Evolutionary conservation across 352 stramenopile genomes (phyloP), one percentile per base, ranked within the genome.

Genomic region (Phytophthora nicotianae): DNA sequence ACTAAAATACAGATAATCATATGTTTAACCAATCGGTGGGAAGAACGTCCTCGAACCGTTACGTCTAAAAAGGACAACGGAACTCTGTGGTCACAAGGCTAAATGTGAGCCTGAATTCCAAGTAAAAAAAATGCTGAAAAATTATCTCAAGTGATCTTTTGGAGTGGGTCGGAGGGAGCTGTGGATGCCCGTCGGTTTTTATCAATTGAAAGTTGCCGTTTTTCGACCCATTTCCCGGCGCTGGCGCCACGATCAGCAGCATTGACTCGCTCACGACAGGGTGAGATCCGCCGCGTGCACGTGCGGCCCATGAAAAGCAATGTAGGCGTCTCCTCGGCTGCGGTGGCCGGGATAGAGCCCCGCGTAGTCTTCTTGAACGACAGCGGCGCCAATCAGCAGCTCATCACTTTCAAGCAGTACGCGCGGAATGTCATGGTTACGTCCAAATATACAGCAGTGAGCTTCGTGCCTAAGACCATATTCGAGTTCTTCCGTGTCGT

Each of bases 401-500:
- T 90, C 7, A 81, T 81, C 37, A 32, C 46, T 10, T 50, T 60
- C 26, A 73, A 77, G 35, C 60, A 75, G 37, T 91, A 91, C 49
- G 75, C 76, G 0, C 79, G 79, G 55, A 97, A 97, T 58, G 74
- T 86, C 48, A 90, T 97, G 50, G 73, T 83, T 35, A 97, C 90
- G 2, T 90, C 81, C 64, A 98, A 97, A 75, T 99, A 98, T 76
- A 98, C 94, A 9, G 21, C 91, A 10, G 23, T 75, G 38, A 79
- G 80, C 45, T 99, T 98, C 71, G 59, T 98, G 41, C 95, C 96
- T 14, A 85, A 97, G 80, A 91, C 86, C n/a, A 89, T 98, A 49
- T 86, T 94, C 42, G 90, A 98, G 67, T 96, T 98, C 77, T 98
- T 98, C 72, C 87, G 93, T 26, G 79, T 95, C 53, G 89, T 97